These are phyloP conservation scores for Xylaria acuta DNA, from an alignment of 495 filamentous ascomycete genomes.

Conservation along the genomic window DNA sequence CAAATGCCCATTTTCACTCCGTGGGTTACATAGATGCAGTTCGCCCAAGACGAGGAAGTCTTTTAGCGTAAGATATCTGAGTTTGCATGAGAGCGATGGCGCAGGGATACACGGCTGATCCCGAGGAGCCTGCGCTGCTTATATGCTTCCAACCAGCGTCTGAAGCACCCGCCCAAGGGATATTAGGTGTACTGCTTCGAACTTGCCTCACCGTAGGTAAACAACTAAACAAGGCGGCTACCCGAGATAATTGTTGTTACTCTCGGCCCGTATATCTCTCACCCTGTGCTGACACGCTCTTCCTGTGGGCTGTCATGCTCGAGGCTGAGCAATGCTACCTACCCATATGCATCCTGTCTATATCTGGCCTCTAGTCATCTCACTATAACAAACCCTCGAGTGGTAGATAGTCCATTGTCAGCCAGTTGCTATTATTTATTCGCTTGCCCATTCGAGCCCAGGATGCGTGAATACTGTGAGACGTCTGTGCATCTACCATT, in stretches of 20 bases:
- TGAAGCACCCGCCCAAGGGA: background rate
- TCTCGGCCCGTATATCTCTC: background rate
- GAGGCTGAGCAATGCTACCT: constrained; percentile 16
- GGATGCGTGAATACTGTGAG: background rate
- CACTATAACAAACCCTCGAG: background rate
- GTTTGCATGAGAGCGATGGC: background rate
- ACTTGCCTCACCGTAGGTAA: background rate
- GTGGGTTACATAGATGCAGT: background rate
- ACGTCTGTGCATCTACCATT: background rate
- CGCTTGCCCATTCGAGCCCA: background rate
- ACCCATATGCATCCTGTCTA: background rate
- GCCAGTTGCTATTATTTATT: background rate
- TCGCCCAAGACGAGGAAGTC: background rate
- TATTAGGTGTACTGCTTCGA: background rate
- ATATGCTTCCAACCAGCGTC: background rate
- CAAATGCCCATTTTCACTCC: background rate
- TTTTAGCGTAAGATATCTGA: background rate
- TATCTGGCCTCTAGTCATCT: background rate
- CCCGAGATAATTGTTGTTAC: background rate
- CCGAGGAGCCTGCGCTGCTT: background rate
- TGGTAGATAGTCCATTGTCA: background rate
- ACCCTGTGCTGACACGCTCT: background rate
- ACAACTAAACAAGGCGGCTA: background rate
- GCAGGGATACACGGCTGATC: background rate
- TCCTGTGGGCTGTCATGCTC: constrained; percentile 1